These are phyloP conservation scores for Primulina huaijiensis DNA, from an alignment of 257 asterid genomes.

Conservation along the genomic window DNA sequence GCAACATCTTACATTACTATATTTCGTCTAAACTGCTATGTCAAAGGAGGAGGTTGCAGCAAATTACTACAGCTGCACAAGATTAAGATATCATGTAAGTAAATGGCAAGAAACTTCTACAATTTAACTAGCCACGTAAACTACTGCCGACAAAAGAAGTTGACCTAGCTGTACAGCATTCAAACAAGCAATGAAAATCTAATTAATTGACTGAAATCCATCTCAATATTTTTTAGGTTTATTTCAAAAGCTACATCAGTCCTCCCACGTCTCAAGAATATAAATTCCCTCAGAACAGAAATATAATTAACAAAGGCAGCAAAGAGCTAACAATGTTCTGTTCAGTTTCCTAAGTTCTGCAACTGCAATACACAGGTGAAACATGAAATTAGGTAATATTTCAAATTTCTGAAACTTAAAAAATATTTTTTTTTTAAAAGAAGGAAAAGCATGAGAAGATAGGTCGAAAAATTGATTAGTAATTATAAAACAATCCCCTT, in stretches of 20 bases:
- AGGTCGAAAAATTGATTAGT: background rate
- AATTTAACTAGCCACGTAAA: background rate
- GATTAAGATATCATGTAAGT: slow-evolving; percentile 4
- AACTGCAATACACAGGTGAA: background rate
- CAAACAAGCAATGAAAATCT: background rate
- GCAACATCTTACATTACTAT: slow-evolving; percentile 47
- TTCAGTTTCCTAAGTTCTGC: background rate
- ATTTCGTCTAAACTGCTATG: slow-evolving; percentile 19
- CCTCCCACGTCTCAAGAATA: background rate
- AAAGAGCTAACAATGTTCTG: background rate
- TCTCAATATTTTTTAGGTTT: too few relatives aligned
- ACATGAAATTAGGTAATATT: background rate
- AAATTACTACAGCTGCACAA: slow-evolving; percentile 22
- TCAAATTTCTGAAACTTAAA: slow-evolving; percentile 4
- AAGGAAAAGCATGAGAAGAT: background rate
- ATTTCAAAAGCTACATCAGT: background rate
- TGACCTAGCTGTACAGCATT: slow-evolving; percentile 5
- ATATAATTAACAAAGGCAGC: background rate
- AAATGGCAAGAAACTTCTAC: background rate
- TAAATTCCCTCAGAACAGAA: background rate
- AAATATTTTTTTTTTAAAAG: background rate
- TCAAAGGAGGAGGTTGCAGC: slow-evolving; percentile 26
- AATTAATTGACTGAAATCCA: background rate
- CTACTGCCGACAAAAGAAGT: background rate
- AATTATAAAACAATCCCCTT: slow-evolving; percentile 18